A percentile compares a stretch with the other conserved stretches of the same genome.
These are phyloP conservation scores for Cytospora chrysosperma DNA, from an alignment of 2,329 filamentous ascomycete genomes.

Conservation along the genomic window DNA sequence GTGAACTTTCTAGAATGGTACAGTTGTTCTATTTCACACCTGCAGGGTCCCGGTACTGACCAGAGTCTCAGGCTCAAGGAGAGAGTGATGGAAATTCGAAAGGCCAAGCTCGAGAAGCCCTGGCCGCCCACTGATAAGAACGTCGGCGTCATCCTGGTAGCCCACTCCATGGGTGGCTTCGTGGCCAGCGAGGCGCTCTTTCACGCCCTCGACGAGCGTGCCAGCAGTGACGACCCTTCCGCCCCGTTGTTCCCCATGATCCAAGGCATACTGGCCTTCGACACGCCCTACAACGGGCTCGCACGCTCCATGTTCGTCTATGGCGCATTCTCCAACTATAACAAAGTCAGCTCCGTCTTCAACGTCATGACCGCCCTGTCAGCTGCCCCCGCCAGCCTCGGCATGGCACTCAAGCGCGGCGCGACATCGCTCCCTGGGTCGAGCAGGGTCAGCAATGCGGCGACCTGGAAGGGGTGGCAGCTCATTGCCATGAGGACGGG, in stretches of 20 bases:
- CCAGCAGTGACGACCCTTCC: constrained; percentile 30
- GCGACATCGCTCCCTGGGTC: constrained; percentile 25
- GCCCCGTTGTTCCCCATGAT: constrained; percentile 71
- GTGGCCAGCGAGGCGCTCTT: constrained; percentile 81
- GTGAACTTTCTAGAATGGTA: constrained; percentile 49
- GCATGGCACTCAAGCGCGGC: constrained; percentile 38
- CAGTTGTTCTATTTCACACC: not conserved
- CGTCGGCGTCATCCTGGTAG: constrained; percentile 75
- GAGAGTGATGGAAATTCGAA: constrained; percentile 73
- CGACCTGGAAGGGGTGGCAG: constrained; percentile 54
- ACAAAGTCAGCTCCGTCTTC: constrained; percentile 55
- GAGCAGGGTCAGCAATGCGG: constrained; percentile 33
- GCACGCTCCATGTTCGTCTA: constrained; percentile 61
- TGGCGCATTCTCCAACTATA: constrained; percentile 59
- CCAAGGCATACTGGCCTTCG: constrained; percentile 77
- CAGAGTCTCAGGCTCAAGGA: constrained; percentile 66
- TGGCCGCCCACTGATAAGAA: constrained; percentile 79
- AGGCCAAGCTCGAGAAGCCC: constrained; percentile 67
- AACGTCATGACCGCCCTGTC: constrained; percentile 56
- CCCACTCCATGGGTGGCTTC: constrained; percentile 85
- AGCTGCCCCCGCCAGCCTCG: constrained; percentile 46
- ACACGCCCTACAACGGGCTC: constrained; percentile 77
- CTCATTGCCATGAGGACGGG: constrained; percentile 75
- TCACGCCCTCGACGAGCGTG: constrained; percentile 64
- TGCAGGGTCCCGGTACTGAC: not conserved